phyloP scores from a whole-genome alignment of 1,139 yeast species.

The Taphrina flavorubra region DNA sequence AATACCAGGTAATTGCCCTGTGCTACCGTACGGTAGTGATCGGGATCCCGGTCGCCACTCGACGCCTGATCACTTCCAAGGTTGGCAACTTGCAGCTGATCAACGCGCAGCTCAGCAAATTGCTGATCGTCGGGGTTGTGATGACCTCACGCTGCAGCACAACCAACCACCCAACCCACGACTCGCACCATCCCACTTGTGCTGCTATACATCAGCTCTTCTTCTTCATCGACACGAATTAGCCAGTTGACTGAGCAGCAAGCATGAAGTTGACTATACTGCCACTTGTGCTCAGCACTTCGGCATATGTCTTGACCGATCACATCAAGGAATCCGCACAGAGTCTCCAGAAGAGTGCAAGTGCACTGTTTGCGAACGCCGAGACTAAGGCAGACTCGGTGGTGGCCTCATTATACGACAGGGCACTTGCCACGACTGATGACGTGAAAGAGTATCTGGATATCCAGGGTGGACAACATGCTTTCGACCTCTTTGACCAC shows the following conservation, averaged over 20 bases:
- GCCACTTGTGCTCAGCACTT: neutral
- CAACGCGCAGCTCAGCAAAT: too few relatives aligned
- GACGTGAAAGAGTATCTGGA: constrained; percentile 10
- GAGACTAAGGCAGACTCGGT: neutral
- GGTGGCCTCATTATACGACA: neutral
- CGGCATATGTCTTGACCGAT: constrained; percentile 5
- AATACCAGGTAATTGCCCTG: too few relatives aligned
- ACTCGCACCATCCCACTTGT: neutral
- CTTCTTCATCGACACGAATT: too few relatives aligned
- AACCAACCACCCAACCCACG: neutral
- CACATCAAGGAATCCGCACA: constrained; percentile 1
- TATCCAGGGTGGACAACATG: constrained; percentile 18
- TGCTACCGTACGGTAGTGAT: too few relatives aligned
- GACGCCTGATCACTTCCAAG: too few relatives aligned
- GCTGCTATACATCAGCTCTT: too few relatives aligned
- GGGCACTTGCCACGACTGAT: neutral
- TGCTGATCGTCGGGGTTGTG: neutral
- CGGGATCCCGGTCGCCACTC: too few relatives aligned
- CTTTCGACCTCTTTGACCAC: constrained; percentile 22
- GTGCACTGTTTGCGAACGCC: neutral
- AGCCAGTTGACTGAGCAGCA: neutral
- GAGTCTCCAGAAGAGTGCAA: neutral
- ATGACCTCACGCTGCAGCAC: neutral
- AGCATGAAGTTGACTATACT: neutral
- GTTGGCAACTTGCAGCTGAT: too few relatives aligned